Conservation (phyloP, 2,329 filamentous ascomycete species). For the Fusarium setosum region DNA sequence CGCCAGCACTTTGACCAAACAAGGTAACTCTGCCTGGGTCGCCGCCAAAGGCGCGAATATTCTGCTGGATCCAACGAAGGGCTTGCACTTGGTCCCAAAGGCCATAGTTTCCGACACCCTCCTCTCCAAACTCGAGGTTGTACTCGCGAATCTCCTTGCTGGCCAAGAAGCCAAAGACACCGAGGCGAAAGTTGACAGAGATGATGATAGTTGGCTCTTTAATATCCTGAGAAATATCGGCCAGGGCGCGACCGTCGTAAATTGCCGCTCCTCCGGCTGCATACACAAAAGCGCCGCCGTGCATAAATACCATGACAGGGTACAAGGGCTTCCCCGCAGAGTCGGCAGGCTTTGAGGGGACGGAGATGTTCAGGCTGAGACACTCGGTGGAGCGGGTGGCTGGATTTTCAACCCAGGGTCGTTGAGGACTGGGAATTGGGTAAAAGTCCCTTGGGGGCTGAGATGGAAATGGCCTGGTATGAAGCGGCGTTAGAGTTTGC, state of each 20-base stretch:
- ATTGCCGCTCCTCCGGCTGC: constrained; percentile 9
- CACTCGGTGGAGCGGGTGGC: not conserved
- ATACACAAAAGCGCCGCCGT: constrained; percentile 22
- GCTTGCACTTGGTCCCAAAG: constrained; percentile 22
- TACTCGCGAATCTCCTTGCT: constrained; percentile 12
- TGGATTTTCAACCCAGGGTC: constrained; percentile 11
- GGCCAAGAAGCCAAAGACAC: constrained; percentile 23
- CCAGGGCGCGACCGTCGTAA: constrained; percentile 13
- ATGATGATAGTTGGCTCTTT: constrained; percentile 7
- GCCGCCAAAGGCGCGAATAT: constrained; percentile 13
- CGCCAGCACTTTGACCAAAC: not conserved
- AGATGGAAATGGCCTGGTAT: not conserved
- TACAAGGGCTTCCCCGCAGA: not conserved
- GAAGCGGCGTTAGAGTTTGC: too few relatives aligned
- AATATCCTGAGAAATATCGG: not conserved
- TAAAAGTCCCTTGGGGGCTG: constrained; percentile 27
- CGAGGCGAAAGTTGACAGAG: constrained; percentile 14
- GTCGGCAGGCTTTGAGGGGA: not conserved
- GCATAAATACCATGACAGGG: constrained; percentile 24
- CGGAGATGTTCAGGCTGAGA: not conserved
- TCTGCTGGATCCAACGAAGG: constrained; percentile 12
- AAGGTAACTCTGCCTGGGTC: constrained; percentile 1
- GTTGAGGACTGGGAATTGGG: constrained; percentile 5
- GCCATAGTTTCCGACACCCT: constrained; percentile 10
- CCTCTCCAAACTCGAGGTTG: constrained; percentile 7